phyloP scores from a whole-genome alignment of 768 basidiomycete genomes.

The Epithele typhae region DNA sequence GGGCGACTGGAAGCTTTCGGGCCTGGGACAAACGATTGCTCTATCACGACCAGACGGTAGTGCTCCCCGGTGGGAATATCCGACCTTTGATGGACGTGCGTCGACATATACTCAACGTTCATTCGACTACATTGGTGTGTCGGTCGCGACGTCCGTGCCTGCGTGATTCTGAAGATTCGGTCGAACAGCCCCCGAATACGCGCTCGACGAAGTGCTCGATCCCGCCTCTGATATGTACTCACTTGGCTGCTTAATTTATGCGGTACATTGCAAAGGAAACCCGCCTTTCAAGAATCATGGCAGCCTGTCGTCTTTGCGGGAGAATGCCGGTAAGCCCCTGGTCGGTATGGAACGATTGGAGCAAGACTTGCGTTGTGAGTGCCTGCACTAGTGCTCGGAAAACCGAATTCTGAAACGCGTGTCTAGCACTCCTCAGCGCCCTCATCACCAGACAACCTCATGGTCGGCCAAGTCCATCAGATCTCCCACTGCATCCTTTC shows the following conservation, averaged over 20 bases:
- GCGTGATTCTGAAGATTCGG: no score
- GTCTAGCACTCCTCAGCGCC: slow-evolving; percentile 67
- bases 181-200: slow-evolving; percentile 86
- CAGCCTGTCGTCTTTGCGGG: slow-evolving; percentile 63
- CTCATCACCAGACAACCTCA: slow-evolving; percentile 78
- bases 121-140: slow-evolving; percentile 89
- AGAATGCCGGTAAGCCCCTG: slow-evolving; percentile 60
- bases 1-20: slow-evolving; percentile 98
- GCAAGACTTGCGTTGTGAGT: slow-evolving; percentile 64
- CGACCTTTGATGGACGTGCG: slow-evolving; percentile 76
- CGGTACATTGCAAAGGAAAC: slow-evolving; percentile 83
- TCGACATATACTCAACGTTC: slow-evolving; percentile 84
- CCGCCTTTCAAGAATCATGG: slow-evolving; percentile 87
- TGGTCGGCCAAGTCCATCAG: slow-evolving; percentile 69
- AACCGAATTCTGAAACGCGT: slow-evolving; percentile 6
- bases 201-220: slow-evolving; percentile 79
- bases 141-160: no score
- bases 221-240: slow-evolving; percentile 93
- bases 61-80: slow-evolving; percentile 85
- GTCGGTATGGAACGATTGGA: slow-evolving; percentile 65
- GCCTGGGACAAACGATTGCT: slow-evolving; percentile 83
- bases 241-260: slow-evolving; percentile 86
- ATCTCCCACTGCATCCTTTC: slow-evolving; percentile 81
- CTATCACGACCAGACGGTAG: slow-evolving; percentile 63
- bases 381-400: neutral